Evolutionary conservation across 495 filamentous ascomycete species (phyloP).

Genomic region (Cairneyella variabilis): DNA sequence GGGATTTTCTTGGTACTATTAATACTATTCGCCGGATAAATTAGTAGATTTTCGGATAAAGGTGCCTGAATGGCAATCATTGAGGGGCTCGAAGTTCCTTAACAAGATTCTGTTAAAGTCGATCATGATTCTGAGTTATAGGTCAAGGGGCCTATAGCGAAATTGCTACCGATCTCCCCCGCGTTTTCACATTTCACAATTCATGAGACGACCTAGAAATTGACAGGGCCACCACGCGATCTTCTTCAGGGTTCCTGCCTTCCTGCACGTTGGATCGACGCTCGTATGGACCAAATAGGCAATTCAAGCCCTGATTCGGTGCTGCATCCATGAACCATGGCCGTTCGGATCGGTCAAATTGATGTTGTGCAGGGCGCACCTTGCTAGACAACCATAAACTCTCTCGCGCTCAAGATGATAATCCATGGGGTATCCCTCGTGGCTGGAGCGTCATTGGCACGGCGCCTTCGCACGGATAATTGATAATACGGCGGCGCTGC

Average conservation of each 20-base stretch:
- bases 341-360: neutral
- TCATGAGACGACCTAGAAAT: neutral
- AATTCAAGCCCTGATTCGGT: slow-evolving; percentile 8
- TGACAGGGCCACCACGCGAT: slow-evolving; percentile 17
- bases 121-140: neutral
- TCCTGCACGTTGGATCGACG: slow-evolving; percentile 11
- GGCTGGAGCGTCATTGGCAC: slow-evolving; percentile 12
- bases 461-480: neutral
- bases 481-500: neutral
- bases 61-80: slow-evolving; percentile 10
- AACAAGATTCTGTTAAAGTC: slow-evolving; percentile 8
- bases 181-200: slow-evolving; percentile 21
- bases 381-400: neutral
- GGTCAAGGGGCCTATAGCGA: neutral
- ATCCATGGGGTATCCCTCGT: neutral
- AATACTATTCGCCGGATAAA: slow-evolving; percentile 22
- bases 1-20: neutral
- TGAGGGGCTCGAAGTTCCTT: slow-evolving; percentile 14
- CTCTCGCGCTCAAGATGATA: neutral
- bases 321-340: neutral
- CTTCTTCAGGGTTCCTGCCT: slow-evolving; percentile 13
- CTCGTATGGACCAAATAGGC: slow-evolving; percentile 23
- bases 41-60: slow-evolving; percentile 11
- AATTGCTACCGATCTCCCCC: slow-evolving; percentile 3
- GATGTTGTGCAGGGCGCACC: neutral